Evolutionary conservation across 2,329 filamentous ascomycete species (phyloP).

Genomic region (Apiospora aurea): DNA sequence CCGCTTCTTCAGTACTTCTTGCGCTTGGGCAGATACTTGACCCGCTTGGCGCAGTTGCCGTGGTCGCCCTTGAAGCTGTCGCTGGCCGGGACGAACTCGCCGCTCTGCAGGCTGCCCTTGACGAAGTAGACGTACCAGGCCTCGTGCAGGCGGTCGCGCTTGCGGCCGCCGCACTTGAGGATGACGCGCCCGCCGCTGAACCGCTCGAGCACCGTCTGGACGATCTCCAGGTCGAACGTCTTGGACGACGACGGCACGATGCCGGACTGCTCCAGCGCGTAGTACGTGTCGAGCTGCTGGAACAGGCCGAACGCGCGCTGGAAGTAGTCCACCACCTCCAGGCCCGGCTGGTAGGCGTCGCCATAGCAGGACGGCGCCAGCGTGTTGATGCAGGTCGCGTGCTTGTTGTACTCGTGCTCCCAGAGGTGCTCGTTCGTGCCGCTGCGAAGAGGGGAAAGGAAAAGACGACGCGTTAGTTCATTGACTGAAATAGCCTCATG

Average conservation of each 20-base stretch:
- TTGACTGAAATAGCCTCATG: background rate
- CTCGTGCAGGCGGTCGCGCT: constrained; percentile 53
- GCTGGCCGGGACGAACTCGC: constrained; percentile 53
- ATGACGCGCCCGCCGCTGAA: constrained; percentile 54
- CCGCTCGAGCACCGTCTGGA: constrained; percentile 50
- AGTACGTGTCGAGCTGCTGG: constrained; percentile 51
- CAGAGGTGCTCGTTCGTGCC: constrained; percentile 59
- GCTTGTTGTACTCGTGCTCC: constrained; percentile 76
- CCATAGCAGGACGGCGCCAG: constrained; percentile 70
- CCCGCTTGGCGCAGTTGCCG: constrained; percentile 48
- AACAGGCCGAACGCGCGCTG: constrained; percentile 50
- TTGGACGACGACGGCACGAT: constrained; percentile 45
- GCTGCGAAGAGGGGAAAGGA: constrained; percentile 32
- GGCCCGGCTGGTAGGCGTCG: constrained; percentile 52
- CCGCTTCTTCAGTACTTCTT: constrained; percentile 15
- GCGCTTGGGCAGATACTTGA: constrained; percentile 51
- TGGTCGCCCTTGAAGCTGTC: constrained; percentile 47
- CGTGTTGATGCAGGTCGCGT: constrained; percentile 76
- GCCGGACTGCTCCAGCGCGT: constrained; percentile 45
- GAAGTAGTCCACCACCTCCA: constrained; percentile 56
- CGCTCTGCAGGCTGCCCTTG: constrained; percentile 57
- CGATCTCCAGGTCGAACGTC: constrained; percentile 52
- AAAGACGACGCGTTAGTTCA: background rate
- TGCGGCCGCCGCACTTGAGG: constrained; percentile 49
- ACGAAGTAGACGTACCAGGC: constrained; percentile 63